Conservation (phyloP, 495 filamentous ascomycete genomes). For the Aspergillus saccharolyticus region DNA sequence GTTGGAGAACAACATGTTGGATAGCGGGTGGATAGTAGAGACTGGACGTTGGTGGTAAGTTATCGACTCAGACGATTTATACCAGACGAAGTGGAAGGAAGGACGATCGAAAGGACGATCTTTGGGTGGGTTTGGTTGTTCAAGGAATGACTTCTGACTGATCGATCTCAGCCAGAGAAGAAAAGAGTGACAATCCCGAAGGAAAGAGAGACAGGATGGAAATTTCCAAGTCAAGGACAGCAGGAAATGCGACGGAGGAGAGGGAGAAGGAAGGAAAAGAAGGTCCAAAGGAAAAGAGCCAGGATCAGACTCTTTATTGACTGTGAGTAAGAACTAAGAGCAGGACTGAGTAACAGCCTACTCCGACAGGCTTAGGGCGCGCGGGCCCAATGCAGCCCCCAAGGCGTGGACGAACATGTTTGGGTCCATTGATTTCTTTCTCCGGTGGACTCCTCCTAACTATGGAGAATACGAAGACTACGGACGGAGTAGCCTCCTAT, state of each 20-base stretch:
- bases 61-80: neutral
- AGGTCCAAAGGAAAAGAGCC: neutral
- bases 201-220: neutral
- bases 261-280: neutral
- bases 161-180: neutral
- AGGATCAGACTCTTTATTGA: no score
- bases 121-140: neutral
- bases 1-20: neutral
- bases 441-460: no score
- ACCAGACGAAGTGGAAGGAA: neutral
- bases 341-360: no score
- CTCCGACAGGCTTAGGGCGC: neutral
- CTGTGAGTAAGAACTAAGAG: no score
- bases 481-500: neutral
- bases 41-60: neutral
- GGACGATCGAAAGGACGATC: neutral
- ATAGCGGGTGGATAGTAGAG: neutral
- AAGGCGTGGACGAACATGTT: neutral
- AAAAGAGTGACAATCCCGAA: neutral
- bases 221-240: neutral
- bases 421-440: no score
- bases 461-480: no score
- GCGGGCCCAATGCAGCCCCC: neutral
- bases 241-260: neutral
- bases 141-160: neutral